Base-by-base conservation (phyloP, 495 filamentous ascomycete genomes). In the Penicillium paxilli region DNA sequence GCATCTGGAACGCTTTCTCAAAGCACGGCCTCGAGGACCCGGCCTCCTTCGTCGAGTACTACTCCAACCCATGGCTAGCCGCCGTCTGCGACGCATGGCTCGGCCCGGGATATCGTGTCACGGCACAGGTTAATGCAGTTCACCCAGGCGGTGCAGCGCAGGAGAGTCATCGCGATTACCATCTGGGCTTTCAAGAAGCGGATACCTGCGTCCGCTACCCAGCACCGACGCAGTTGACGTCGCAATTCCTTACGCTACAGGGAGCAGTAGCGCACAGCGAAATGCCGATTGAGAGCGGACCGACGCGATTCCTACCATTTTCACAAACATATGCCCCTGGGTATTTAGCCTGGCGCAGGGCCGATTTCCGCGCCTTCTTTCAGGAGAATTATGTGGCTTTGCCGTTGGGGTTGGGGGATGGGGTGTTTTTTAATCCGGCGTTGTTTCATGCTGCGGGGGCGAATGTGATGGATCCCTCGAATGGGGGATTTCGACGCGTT, bases 1-100 rank as follows among this genome's bases (percentile, higher is more conserved):
- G 81, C 22, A 82, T 83, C 63, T 84, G 79, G 80, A 84, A 82
- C 68, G 73, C 78, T 33, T 82, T 84, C 65, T 66, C 67, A 57
- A 84, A 84, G 57, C 81, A 83, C 58, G 72, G 68, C 54, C 57
- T 72, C 23, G 53, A 63, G 3, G 73, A 79, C 50, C 76, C 79
- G 0, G 19, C 53, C 44, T 75, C 71, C 5, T 84, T 83, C 64
- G 24, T 75, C 0, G 48, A 60, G 4, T 84, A 84, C 70, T 82
- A 82, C 67, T 66, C 72, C 9, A 83, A 82, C 57, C 79, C 76
- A 0, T 81, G 73, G 72, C 71, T 83, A 7, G 63, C 65, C 1
- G 26, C 67, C 16, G 74, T 81, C 21, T 70, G 66, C 54, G 68
- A 66, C 23, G 58, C 72, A 49, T 82, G 78, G 75, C 78, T 83